A percentile compares a stretch with the other conserved stretches of the same genome.
phyloP scores from a whole-genome alignment of 2,329 filamentous ascomycete species.

The Ophiostoma ulmi region DNA sequence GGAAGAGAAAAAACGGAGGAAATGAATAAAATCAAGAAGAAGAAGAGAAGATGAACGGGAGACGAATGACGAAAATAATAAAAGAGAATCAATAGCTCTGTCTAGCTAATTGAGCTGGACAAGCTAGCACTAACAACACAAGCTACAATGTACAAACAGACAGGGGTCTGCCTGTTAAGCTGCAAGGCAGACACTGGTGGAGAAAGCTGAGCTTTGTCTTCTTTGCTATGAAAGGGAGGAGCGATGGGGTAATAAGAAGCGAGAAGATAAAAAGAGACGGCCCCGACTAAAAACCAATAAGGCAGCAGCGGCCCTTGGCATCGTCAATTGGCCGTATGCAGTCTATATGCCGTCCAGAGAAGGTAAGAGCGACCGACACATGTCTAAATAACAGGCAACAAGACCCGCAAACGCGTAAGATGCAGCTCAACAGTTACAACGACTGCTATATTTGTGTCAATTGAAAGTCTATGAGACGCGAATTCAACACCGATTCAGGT shows the following conservation, averaged over 20 bases:
- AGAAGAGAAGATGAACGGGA: background rate
- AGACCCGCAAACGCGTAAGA: slow-evolving; percentile 3
- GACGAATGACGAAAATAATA: background rate
- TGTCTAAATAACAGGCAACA: slow-evolving; percentile 16
- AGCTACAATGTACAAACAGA: background rate
- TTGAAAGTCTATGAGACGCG: background rate
- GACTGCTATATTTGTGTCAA: background rate
- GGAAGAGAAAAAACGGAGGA: no score
- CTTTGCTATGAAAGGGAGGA: background rate
- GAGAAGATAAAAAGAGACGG: background rate
- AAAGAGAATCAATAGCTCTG: background rate
- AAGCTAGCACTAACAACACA: slow-evolving; percentile 7
- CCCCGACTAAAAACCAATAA: slow-evolving; percentile 10
- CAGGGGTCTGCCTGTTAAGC: background rate
- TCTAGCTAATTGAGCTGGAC: background rate
- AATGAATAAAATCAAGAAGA: background rate
- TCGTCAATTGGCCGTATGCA: background rate
- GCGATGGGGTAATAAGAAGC: background rate
- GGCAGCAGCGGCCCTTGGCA: slow-evolving; percentile 9
- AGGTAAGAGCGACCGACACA: background rate
- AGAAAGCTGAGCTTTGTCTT: background rate
- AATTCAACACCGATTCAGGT: slow-evolving; percentile 18
- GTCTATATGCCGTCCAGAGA: background rate
- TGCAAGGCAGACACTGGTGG: slow-evolving; percentile 7
- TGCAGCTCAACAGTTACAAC: background rate